Base-by-base conservation (phyloP, 2,329 filamentous ascomycete genomes). In the Xylariaceae sp. region DNA sequence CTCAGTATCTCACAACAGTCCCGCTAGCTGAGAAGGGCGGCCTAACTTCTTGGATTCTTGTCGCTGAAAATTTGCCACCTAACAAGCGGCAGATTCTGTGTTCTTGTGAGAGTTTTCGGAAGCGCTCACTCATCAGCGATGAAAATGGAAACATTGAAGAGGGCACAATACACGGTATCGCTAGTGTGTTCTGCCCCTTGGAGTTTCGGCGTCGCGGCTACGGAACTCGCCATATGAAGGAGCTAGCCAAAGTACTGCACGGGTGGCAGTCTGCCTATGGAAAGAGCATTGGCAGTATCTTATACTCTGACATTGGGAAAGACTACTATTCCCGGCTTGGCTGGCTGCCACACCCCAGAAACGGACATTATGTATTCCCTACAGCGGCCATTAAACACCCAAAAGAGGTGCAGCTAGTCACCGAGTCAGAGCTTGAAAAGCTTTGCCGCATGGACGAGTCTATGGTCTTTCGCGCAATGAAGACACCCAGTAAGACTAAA, bases 301-400 rank as follows among this genome's bases (percentile, higher is more conserved):
- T 52, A 19, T 54, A 54, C 32, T 55, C 49, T 10, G 52, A 54
- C 23, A 53, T 55, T 12, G 52, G 47, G 3, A 54, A 49, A 25
- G 11, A 16, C 7, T 55, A 42, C 29, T 54, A 55, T 19, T 16
- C 49, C 1, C 50, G 17, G n/a, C 10, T 52, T 2, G 53, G 49
- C 4, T 55, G 53, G 51, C 2, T 27, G 3, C 45, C 53, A 2
- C 47, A 49, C n/a, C 23, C 42, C 23, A 48, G 5, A 3, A 56
- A 56, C 19, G 3, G 5, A 36, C 48, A 55, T 36, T 32, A 45
- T 17, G 48, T 25, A 2, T 46, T 55, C 39, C 22, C 42, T 14
- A 16, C 44, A 11, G 12, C 25, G 6, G 22, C 20, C 19, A 40
- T 27, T 12, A 4, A 11, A n/a, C 35, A 34, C 4, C 5, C 14